Evolutionary conservation across 23 red algal genomes (phyloP).

Genomic region (Gracilaria domingensis): DNA sequence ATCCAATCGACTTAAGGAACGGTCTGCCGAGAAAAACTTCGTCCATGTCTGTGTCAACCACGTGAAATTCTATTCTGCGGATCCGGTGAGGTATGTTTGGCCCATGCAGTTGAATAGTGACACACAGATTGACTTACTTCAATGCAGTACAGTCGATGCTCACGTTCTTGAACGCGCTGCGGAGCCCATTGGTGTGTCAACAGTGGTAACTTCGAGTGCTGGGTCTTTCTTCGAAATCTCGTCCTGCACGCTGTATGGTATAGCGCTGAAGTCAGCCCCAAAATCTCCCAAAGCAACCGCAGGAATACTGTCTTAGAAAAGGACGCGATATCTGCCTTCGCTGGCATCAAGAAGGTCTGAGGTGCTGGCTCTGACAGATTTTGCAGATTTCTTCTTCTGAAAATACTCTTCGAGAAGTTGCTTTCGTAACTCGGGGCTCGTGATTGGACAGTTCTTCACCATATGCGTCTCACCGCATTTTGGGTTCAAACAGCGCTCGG

Average conservation of each 20-base stretch:
- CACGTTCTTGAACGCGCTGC: constrained; percentile 14
- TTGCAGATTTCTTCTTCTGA: background rate
- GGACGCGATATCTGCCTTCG: too few relatives aligned
- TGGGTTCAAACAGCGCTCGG: background rate
- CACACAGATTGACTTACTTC: background rate
- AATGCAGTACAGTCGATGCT: background rate
- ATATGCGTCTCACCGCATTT: background rate
- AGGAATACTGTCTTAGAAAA: too few relatives aligned
- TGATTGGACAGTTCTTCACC: constrained; percentile 3
- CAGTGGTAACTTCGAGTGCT: too few relatives aligned
- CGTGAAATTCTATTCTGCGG: background rate
- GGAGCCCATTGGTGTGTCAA: background rate
- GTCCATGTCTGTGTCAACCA: constrained; percentile 16
- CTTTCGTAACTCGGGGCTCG: background rate
- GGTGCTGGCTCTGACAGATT: background rate
- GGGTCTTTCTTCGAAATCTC: background rate
- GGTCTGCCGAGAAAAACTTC: constrained; percentile 39
- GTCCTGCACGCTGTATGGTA: background rate
- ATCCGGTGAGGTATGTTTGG: constrained; percentile 23
- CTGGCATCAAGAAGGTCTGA: too few relatives aligned
- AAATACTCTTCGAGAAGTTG: background rate
- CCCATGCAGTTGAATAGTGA: constrained; percentile 31
- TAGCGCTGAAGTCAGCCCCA: too few relatives aligned
- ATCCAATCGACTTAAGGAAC: constrained; percentile 53
- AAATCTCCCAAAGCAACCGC: too few relatives aligned